A percentile compares a stretch with the other conserved stretches of the same genome.
Evolutionary conservation across 2,329 filamentous ascomycete species (phyloP).

Genomic region (Trichoderma breve): DNA sequence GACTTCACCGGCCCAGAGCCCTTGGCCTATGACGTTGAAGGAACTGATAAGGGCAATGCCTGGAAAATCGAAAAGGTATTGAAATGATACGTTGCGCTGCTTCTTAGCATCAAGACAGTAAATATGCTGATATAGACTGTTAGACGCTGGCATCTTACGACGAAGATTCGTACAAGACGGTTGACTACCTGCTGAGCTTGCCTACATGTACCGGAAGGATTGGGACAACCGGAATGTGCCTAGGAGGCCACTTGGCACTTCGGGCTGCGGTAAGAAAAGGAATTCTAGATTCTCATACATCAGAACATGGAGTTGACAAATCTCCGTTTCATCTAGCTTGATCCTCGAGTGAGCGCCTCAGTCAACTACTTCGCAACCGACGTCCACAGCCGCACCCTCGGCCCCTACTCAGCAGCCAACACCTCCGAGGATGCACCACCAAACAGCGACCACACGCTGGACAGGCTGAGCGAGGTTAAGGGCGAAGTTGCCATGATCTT

Average conservation of each 20-base stretch:
- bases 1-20: not conserved
- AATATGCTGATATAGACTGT: not conserved
- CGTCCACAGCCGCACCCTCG: not conserved
- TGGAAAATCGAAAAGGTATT: not conserved
- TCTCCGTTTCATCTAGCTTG: not conserved
- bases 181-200: not conserved
- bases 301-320: not conserved
- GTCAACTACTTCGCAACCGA: not conserved
- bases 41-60: not conserved
- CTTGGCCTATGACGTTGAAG: not conserved
- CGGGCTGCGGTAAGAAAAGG: not conserved
- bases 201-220: not conserved
- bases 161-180: not conserved
- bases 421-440: not conserved
- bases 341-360: not conserved
- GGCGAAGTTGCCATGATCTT: not conserved
- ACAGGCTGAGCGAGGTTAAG: not conserved
- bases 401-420: not conserved
- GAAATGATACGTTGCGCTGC: not conserved
- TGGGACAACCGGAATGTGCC: not conserved
- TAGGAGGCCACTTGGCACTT: not conserved
- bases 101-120: not conserved
- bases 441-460: not conserved
- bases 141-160: not conserved
- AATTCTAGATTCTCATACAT: not conserved